A percentile compares a stretch with the other conserved stretches of the same genome.
Conservation (phyloP, 2,329 filamentous ascomycete genomes). For the Epichloe brachyelytri region DNA sequence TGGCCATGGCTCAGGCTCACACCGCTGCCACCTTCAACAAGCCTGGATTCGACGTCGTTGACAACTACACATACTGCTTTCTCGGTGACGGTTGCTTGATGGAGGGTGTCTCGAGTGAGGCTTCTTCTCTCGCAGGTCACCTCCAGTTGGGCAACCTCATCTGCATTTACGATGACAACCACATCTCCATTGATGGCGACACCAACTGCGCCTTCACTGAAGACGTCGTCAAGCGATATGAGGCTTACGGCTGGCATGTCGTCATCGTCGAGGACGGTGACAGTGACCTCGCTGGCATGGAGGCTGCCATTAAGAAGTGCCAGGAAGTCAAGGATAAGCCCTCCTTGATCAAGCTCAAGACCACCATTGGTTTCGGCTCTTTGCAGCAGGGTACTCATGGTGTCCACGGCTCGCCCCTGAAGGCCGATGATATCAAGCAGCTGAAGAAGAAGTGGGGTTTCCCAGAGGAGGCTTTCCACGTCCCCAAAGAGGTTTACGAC, state of each 20-base stretch:
- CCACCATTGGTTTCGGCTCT: conserved; percentile 94
- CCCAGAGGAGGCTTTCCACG: conserved; percentile 81
- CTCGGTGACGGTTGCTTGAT: conserved; percentile 97
- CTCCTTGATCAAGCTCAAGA: conserved; percentile 89
- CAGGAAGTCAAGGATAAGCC: conserved; percentile 92
- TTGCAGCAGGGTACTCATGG: conserved; percentile 84
- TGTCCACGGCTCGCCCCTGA: conserved; percentile 92
- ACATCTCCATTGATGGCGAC: conserved; percentile 90
- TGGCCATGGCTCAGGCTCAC: conserved; percentile 92
- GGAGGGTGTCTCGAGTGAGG: conserved; percentile 94
- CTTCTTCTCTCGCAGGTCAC: conserved; percentile 84
- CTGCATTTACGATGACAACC: conserved; percentile 95
- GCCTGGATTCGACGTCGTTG: conserved; percentile 76
- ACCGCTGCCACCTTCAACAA: conserved; percentile 91
- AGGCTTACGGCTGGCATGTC: conserved; percentile 94
- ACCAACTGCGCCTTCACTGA: conserved; percentile 95
- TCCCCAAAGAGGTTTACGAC: conserved; percentile 92
- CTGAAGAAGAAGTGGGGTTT: conserved; percentile 95
- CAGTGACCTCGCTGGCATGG: conserved; percentile 74
- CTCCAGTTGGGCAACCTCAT: conserved; percentile 97
- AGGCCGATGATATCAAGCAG: conserved; percentile 84
- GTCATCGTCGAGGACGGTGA: conserved; percentile 78
- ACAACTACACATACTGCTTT: conserved; percentile 96
- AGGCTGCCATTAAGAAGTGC: conserved; percentile 74
- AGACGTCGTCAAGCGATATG: conserved; percentile 88